phyloP scores from a whole-genome alignment of 306 rosid species.

The Cyclanthera cordifolia region DNA sequence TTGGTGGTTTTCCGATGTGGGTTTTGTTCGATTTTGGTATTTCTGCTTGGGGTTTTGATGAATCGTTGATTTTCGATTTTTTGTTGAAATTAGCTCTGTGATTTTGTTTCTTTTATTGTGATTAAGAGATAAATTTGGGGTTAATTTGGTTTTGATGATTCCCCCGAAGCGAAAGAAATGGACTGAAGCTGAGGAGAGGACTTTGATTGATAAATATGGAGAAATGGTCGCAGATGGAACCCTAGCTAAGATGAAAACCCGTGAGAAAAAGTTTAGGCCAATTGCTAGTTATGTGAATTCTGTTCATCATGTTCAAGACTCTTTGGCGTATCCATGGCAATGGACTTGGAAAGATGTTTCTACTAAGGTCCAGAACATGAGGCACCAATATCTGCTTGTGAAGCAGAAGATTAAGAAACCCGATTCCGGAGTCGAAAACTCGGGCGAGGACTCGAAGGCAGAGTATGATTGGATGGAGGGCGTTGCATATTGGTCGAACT shows the following conservation, averaged over 20 bases:
- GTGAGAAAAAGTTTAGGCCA: constrained; percentile 89
- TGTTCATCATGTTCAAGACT: constrained; percentile 55
- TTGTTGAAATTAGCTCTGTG: neutral
- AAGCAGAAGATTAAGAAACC: constrained; percentile 93
- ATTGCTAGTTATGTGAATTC: constrained; percentile 80
- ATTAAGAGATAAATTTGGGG: neutral
- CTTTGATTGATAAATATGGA: constrained; percentile 75
- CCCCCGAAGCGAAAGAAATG: constrained; percentile 87
- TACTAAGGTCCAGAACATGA: constrained; percentile 94
- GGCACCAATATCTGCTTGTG: constrained; percentile 88
- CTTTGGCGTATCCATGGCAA: constrained; percentile 75
- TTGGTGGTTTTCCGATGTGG: constrained; percentile 23
- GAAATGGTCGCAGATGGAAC: constrained; percentile 77
- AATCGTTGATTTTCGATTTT: constrained; percentile 8
- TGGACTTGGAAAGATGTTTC: constrained; percentile 98
- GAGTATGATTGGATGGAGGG: constrained; percentile 95
- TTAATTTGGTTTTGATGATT: constrained; percentile 36
- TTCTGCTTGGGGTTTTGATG: neutral
- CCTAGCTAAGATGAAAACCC: constrained; percentile 72
- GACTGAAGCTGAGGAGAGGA: constrained; percentile 93
- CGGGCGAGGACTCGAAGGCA: constrained; percentile 36
- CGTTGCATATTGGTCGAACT: constrained; percentile 76
- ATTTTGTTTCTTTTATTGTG: neutral
- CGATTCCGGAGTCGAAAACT: constrained; percentile 26
- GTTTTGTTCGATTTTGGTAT: constrained; percentile 15